A percentile compares a stretch with the other conserved stretches of the same genome.
phyloP scores from a whole-genome alignment of 2,329 filamentous ascomycete species.

The Coniochaeta sp. region DNA sequence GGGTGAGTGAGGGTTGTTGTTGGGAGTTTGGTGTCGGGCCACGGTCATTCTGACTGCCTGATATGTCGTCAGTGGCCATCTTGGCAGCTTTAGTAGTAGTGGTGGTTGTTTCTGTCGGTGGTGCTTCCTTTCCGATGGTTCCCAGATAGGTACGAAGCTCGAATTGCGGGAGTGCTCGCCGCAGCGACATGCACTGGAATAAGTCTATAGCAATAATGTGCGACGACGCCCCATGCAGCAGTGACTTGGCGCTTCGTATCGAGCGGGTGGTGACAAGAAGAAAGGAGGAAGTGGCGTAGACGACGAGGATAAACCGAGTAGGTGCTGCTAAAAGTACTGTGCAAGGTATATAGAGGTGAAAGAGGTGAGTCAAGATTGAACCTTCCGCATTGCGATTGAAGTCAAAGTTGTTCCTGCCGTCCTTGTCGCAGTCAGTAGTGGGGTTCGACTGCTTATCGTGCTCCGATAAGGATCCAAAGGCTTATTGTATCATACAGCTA shows the following conservation, averaged over 20 bases:
- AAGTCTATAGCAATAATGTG: neutral
- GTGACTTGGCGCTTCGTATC: neutral
- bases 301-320: too few relatives aligned
- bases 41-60: neutral
- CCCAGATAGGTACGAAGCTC: neutral
- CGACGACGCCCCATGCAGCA: neutral
- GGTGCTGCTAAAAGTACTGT: too few relatives aligned
- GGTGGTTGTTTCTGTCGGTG: neutral
- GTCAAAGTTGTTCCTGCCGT: neutral
- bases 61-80: conserved; percentile 1
- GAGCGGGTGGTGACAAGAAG: too few relatives aligned
- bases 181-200: neutral
- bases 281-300: too few relatives aligned
- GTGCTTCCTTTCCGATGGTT: neutral
- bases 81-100: neutral
- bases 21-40: neutral
- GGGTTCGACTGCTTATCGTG: neutral
- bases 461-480: neutral
- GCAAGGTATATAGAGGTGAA: too few relatives aligned
- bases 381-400: too few relatives aligned
- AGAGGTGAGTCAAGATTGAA: too few relatives aligned
- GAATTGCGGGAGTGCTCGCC: neutral
- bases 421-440: neutral
- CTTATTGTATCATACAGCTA: too few relatives aligned
- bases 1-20: conserved; percentile 4